Evolutionary conservation across 805 yeast species (phyloP).

Genomic region (Starmerella floris): DNA sequence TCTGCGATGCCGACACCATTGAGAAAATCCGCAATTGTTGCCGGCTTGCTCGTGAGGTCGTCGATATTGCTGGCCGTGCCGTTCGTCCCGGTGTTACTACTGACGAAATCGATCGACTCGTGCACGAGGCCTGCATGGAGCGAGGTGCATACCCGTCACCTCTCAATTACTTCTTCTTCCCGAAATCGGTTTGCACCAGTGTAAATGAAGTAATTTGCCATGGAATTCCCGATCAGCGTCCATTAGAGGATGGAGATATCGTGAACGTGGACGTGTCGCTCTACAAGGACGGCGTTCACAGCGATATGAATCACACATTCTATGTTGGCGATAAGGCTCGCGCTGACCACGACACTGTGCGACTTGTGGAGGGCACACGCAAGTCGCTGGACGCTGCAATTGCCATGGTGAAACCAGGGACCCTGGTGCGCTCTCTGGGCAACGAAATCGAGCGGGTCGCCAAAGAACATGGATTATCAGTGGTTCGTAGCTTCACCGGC

Average conservation of each 20-base stretch:
- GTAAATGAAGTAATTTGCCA: conserved; percentile 93
- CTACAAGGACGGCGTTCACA: conserved; percentile 77
- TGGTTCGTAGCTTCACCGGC: conserved; percentile 82
- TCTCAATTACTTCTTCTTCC: conserved; percentile 82
- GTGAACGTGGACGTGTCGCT: conserved; percentile 80
- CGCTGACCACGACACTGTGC: conserved; percentile 65
- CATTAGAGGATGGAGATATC: conserved; percentile 85
- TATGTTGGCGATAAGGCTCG: conserved; percentile 85
- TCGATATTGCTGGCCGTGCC: conserved; percentile 76
- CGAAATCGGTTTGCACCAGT: conserved; percentile 84
- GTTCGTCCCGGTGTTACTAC: conserved; percentile 83
- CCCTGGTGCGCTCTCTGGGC: conserved; percentile 75
- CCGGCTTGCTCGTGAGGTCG: conserved; percentile 67
- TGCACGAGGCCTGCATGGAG: conserved; percentile 77
- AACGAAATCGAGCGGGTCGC: conserved; percentile 82
- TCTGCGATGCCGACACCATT: conserved; percentile 54
- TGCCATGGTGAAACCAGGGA: conserved; percentile 76
- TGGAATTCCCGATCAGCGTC: conserved; percentile 88
- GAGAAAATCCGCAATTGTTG: conserved; percentile 65
- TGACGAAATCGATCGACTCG: conserved; percentile 75
- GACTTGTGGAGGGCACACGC: conserved; percentile 82
- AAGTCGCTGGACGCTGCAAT: conserved; percentile 80
- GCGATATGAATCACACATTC: conserved; percentile 92
- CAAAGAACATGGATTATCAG: conserved; percentile 59
- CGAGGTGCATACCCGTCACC: conserved; percentile 92